Evolutionary conservation across 2,329 filamentous ascomycete species (phyloP).

Genomic region (Fusarium austroafricanum): DNA sequence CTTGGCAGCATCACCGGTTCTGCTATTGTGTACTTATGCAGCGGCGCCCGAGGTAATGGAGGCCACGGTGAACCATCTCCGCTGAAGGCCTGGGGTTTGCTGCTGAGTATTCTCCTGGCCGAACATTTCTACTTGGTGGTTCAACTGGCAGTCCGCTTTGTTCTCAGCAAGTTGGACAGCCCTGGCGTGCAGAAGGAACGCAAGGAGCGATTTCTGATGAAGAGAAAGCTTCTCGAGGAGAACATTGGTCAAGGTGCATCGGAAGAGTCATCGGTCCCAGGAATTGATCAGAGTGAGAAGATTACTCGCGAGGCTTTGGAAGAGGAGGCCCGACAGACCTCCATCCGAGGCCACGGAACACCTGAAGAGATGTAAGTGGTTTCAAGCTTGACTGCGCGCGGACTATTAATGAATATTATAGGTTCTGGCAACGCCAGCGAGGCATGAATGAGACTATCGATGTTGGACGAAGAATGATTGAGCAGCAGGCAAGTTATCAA

Average conservation of each 20-base stretch:
- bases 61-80: conserved; percentile 73
- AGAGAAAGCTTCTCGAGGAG: conserved; percentile 83
- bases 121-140: conserved; percentile 91
- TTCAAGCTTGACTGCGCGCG: neutral
- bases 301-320: conserved; percentile 75
- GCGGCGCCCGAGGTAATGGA: conserved; percentile 69
- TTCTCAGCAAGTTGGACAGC: conserved; percentile 84
- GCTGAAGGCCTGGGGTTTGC: conserved; percentile 82
- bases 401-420: conserved; percentile 47
- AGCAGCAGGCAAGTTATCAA: conserved; percentile 52
- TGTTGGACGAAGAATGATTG: conserved; percentile 66
- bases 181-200: conserved; percentile 88
- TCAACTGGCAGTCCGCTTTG: conserved; percentile 76
- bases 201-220: conserved; percentile 81
- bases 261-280: conserved; percentile 60
- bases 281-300: conserved; percentile 65
- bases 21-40: conserved; percentile 91
- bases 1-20: conserved; percentile 88
- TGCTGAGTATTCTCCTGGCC: conserved; percentile 84
- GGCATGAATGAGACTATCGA: conserved; percentile 68
- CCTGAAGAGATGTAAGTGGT: conserved; percentile 63
- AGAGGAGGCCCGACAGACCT: conserved; percentile 68
- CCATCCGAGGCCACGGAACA: conserved; percentile 60
- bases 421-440: conserved; percentile 72
- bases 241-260: conserved; percentile 70